Evolutionary conservation across 305 asterid genomes (phyloP).

Genomic region (Salvia sclarea): DNA sequence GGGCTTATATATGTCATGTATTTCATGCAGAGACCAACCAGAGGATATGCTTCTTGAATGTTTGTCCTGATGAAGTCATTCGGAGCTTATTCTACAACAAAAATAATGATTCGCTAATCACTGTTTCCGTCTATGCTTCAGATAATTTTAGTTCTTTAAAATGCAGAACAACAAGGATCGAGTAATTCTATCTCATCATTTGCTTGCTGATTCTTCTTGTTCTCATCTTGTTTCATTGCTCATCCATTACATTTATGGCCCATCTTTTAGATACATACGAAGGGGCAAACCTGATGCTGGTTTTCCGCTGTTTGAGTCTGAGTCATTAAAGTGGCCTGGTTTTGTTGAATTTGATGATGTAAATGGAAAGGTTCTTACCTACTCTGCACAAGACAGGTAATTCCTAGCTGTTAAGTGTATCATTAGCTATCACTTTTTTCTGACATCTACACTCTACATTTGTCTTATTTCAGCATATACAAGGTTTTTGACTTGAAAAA

Average conservation of each 20-base stretch:
- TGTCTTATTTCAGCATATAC: conserved; percentile 48
- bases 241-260: neutral
- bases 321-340: conserved; percentile 98
- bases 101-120: conserved; percentile 95
- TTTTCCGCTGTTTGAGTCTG: conserved; percentile 90
- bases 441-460: conserved; percentile 20
- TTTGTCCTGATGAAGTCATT: conserved; percentile 94
- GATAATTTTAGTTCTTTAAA: conserved; percentile 89
- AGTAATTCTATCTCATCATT: conserved; percentile 48
- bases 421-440: conserved; percentile 23
- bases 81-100: conserved; percentile 96
- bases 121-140: conserved; percentile 95
- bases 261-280: conserved; percentile 64
- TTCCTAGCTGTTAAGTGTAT: conserved; percentile 18
- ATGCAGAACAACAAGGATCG: conserved; percentile 96
- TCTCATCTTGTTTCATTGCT: neutral
- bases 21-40: conserved; percentile 81
- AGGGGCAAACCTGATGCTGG: conserved; percentile 98
- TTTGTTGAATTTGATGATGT: conserved; percentile 98
- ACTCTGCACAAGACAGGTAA: conserved; percentile 92
- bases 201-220: conserved; percentile 13
- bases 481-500: conserved; percentile 99
- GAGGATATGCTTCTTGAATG: conserved; percentile 95
- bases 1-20: conserved; percentile 32
- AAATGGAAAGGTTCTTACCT: conserved; percentile 93